phyloP scores from a whole-genome alignment of 345 rosid species.

The Heritiera fomes region DNA sequence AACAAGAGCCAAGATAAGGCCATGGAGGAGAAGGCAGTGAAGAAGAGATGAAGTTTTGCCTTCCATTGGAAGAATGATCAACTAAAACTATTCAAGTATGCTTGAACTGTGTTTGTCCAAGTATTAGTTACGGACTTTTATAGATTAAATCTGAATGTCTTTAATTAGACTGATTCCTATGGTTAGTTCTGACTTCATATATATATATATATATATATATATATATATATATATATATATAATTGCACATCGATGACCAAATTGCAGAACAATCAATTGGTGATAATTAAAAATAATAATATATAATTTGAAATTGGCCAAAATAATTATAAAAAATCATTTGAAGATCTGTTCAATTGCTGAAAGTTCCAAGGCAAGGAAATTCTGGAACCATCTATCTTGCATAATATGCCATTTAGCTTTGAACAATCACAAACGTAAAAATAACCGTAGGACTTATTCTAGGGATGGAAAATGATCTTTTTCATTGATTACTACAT shows the following conservation, averaged over 20 bases:
- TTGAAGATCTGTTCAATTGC: not conserved
- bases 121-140: not conserved
- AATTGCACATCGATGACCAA: too few species aligned
- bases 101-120: not conserved
- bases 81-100: not conserved
- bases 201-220: too few species aligned
- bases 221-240: too few species aligned
- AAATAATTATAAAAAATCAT: not conserved
- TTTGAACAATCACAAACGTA: not conserved
- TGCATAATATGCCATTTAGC: not conserved
- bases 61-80: not conserved
- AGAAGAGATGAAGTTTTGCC: not conserved
- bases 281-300: not conserved
- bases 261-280: not conserved
- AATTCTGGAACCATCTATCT: not conserved
- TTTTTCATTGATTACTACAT: not conserved
- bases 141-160: not conserved
- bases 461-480: not conserved
- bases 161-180: not conserved
- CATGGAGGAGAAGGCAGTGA: not conserved
- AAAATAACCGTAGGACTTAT: not conserved
- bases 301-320: too few species aligned
- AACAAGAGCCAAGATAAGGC: not conserved
- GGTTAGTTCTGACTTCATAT: too few species aligned
- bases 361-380: not conserved